A percentile compares a stretch with the other conserved stretches of the same genome.
phyloP scores from a whole-genome alignment of 177 flowering plant species.

The Telopea speciosissima region DNA sequence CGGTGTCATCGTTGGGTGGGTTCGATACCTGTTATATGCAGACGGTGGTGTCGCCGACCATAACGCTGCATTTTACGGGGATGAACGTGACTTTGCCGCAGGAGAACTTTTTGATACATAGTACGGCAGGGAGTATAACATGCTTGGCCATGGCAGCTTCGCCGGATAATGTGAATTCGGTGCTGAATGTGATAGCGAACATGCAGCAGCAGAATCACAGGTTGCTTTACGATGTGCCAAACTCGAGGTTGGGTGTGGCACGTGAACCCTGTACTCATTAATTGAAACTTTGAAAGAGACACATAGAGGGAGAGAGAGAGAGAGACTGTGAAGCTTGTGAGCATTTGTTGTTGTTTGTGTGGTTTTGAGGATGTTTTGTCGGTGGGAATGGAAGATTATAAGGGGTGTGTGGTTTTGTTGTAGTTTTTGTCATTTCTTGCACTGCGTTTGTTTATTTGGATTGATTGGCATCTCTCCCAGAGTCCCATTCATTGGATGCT shows the following conservation, averaged over 20 bases:
- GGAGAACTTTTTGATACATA: slow-evolving; percentile 78
- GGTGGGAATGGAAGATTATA: not conserved
- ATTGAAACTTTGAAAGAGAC: too few species aligned
- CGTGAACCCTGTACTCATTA: slow-evolving; percentile 55
- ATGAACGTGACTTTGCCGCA: slow-evolving; percentile 74
- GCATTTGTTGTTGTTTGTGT: not conserved
- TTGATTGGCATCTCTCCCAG: too few species aligned
- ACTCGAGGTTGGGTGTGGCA: slow-evolving; percentile 68
- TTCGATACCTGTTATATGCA: slow-evolving; percentile 85
- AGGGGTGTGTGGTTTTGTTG: not conserved
- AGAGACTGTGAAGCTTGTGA: too few species aligned
- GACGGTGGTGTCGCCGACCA: slow-evolving; percentile 53
- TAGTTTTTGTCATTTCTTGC: not conserved
- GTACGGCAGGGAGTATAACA: slow-evolving; percentile 51
- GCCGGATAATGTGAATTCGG: slow-evolving; percentile 72
- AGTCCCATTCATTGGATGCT: too few species aligned
- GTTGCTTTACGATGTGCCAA: slow-evolving; percentile 61
- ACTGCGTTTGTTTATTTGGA: too few species aligned
- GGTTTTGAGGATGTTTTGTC: not conserved
- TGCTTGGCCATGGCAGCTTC: slow-evolving; percentile 95
- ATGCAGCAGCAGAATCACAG: slow-evolving; percentile 94
- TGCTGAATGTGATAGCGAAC: slow-evolving; percentile 80
- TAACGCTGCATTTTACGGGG: slow-evolving; percentile 69
- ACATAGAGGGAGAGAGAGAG: too few species aligned
- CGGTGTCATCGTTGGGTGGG: slow-evolving; percentile 64